Percentiles rank a stretch among this genome's conserved stretches.
phyloP scores from a whole-genome alignment of 768 basidiomycete genomes.

The Amanita subjunquillea region DNA sequence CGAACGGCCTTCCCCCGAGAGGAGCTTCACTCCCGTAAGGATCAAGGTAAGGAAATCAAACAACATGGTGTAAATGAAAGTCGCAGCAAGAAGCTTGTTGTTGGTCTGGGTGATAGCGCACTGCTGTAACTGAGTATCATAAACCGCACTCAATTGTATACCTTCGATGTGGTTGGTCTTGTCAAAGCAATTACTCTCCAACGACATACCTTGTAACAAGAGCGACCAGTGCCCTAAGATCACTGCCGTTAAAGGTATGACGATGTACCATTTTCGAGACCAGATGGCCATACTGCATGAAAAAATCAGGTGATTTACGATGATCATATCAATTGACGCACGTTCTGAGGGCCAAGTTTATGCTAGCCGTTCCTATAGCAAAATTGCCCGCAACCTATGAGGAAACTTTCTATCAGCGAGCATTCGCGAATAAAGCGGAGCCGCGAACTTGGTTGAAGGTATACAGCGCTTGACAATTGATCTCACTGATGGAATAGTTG shows the following conservation, averaged over 20 bases:
- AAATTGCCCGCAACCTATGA: conserved; percentile 46
- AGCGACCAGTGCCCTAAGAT: conserved; percentile 69
- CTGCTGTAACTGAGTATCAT: conserved; percentile 30
- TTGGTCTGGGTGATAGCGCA: conserved; percentile 54
- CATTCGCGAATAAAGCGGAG: not conserved
- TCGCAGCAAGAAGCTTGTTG: conserved; percentile 47
- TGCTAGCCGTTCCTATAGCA: conserved; percentile 58
- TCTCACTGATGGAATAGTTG: conserved; percentile 20
- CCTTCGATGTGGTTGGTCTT: conserved; percentile 22
- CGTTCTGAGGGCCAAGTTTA: conserved; percentile 64
- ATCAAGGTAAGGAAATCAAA: conserved; percentile 58
- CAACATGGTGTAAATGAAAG: conserved; percentile 67
- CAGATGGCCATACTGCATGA: conserved; percentile 55
- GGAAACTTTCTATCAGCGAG: not conserved
- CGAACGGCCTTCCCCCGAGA: conserved; percentile 33
- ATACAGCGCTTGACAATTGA: conserved; percentile 60
- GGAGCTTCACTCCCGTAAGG: conserved; percentile 53
- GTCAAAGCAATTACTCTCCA: not conserved
- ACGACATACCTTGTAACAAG: conserved; percentile 45
- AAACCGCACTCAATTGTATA: conserved; percentile 47
- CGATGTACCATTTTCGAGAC: conserved; percentile 46
- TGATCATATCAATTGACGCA: conserved; percentile 18
- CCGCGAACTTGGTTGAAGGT: conserved; percentile 48
- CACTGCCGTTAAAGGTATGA: conserved; percentile 38
- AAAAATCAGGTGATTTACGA: not conserved